These are phyloP conservation scores for Podospora didyma DNA, from an alignment of 495 filamentous ascomycete species.

Conservation along the genomic window DNA sequence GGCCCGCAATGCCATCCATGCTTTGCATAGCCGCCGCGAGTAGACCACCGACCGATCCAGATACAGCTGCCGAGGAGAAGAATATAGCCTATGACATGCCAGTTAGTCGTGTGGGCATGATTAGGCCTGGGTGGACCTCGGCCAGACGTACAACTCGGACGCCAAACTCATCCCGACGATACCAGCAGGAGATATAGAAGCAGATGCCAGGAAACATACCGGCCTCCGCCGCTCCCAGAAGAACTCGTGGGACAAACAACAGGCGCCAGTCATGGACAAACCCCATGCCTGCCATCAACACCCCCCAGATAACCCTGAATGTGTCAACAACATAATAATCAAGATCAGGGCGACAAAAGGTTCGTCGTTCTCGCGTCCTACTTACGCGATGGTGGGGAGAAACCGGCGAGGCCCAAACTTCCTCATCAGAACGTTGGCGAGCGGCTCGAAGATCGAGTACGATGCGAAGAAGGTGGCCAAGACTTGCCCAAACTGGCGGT, in stretches of 20 bases:
- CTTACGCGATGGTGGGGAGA: conserved; percentile 45
- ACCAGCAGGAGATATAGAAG: conserved; percentile 54
- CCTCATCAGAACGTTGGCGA: conserved; percentile 82
- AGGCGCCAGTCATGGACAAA: conserved; percentile 68
- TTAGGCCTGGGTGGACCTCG: background rate
- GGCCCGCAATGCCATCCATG: conserved; percentile 71
- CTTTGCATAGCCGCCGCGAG: conserved; percentile 68
- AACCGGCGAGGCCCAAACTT: conserved; percentile 45
- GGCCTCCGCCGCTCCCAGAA: conserved; percentile 74
- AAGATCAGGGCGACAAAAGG: too few species aligned
- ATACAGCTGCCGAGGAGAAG: conserved; percentile 75
- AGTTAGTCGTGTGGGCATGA: background rate
- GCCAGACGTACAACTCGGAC: conserved; percentile 28
- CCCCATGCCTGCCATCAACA: conserved; percentile 76
- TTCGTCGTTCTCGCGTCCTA: too few species aligned
- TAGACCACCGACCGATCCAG: conserved; percentile 77
- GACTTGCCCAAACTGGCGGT: conserved; percentile 59
- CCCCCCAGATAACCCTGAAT: conserved; percentile 58
- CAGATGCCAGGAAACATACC: conserved; percentile 79
- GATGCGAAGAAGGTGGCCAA: conserved; percentile 87
- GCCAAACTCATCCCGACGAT: conserved; percentile 70
- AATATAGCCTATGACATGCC: conserved; percentile 58
- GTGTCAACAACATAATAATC: background rate
- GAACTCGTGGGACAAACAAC: conserved; percentile 73
- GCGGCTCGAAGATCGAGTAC: conserved; percentile 73